Evolutionary conservation across 805 yeast genomes (phyloP), one percentile per base, ranked within the genome.

Genomic region (Kodamaea kaohsiungensis): DNA sequence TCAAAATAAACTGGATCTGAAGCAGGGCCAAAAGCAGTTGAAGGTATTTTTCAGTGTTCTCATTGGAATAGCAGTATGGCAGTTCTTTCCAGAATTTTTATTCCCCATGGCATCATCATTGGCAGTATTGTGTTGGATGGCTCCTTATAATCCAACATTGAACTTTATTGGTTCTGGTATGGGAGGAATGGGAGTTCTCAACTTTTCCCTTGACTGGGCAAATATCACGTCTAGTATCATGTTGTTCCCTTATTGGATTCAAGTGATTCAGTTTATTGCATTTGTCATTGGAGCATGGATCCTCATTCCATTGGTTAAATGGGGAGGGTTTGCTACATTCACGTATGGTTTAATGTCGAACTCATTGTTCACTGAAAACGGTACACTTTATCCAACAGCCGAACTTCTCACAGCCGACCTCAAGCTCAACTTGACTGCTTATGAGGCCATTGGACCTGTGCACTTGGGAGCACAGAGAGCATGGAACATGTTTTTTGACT

Each of bases 241-340:
- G 82, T 59, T 80, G 58, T 71, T 72, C 48, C 84, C 84, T 0
- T 80, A 79, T 61, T 79, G 83, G 83, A 76, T 81, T 15, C 81
- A 77, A 51, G 75, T 75, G 15, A 69, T 80, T 46, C 80, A 79
- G 58, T 80, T 80, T 60, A 55, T 67, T 7, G 84, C 79, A 1
- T 80, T 78, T 68, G 75, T 68, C 0, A 13, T 72, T 15, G 72
- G 78, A n/a, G 80, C 82, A 18, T 80, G 84, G 84, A 58, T 76
- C 1, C 60, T 78, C 46, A 67, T 80, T 35, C 85, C 85, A 0
- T 60, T 76, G 25, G 80, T 72, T 13, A 79, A 79, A 54, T 80
- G 81, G 78, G 75, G 65, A n/a, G 61, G 57, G 56, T 53, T 68
- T 46, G 70, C 60, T 13, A 47, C 59, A 1, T 72, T 63, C 56